Base-by-base conservation (phyloP, 345 rosid species). In the Odontarrhena argentea region DNA sequence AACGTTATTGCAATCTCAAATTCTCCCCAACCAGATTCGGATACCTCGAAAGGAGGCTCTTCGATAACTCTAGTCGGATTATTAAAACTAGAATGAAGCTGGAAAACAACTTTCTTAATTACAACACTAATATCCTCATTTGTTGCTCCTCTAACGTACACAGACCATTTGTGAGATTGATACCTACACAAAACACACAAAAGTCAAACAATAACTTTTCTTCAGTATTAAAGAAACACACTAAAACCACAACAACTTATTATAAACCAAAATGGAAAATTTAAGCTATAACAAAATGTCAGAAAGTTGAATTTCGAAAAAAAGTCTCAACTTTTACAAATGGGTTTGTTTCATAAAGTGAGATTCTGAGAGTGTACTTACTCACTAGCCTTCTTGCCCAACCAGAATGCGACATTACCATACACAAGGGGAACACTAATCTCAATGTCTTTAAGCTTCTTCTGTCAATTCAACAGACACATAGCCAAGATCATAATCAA, bases 321-420 rank as follows among this genome's bases (percentile, higher is more conserved):
- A 9, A 47, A 47, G 12, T 18, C 36, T 32, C 3, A 28, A 28
- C 2, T 28, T 28, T 3, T 28, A 28, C 36, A 32, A 46, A 2
- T 46, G 25, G 11, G 52, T 18, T 47, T 32, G 36, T 43, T 55
- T 15, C 2, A 55, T 32, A 37, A 35, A 47, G 12, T 58, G 37
- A 55, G 18, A 46, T 24, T 12, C 6, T 55, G 9, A 63, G 51
- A 50, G 72, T 4, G 9, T 32, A 80, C 86, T 79, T 79, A 88
- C 92, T 88, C 96, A 55, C 84, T 86, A 48, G 96, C 92, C 81
- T 83, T 86, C 78, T 88, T 86, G 30, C 92, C 92, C 55, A 88
- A 92, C 92, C 96, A 88, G 55, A 83, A 86, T 26, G 92, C 87
- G 45, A 84, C 60, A 26, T 86, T 86, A 15, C 96, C 92, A 11